A percentile compares a stretch with the other conserved stretches of the same genome.
Conservation (phyloP, 371 early-diverging fungal genomes). For the Gilbertella persicaria region DNA sequence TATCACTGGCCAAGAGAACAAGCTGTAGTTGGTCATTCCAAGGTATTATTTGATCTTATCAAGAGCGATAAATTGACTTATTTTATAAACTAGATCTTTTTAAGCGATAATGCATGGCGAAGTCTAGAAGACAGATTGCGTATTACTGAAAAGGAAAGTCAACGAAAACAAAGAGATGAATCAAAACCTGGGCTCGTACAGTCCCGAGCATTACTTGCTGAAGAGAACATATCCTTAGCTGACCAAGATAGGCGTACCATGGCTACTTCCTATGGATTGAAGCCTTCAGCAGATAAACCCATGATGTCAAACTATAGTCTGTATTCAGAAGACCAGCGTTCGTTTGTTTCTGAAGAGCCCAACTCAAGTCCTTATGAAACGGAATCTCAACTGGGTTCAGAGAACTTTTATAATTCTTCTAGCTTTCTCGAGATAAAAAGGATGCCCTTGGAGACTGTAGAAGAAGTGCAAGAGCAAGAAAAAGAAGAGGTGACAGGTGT, state of each 20-base stretch:
- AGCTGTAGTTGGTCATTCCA: slow-evolving; percentile 64
- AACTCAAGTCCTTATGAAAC: not conserved
- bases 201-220: not conserved
- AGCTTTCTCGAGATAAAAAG: not conserved
- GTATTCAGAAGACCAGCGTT: slow-evolving; percentile 60
- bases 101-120: slow-evolving; percentile 69
- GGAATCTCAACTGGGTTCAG: not conserved
- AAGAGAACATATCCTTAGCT: no score
- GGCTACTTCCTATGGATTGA: no score
- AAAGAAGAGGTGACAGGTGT: slow-evolving; percentile 29
- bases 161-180: slow-evolving; percentile 17
- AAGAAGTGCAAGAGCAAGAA: not conserved
- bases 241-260: no score
- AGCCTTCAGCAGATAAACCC: not conserved
- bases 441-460: not conserved
- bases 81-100: slow-evolving; percentile 48
- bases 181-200: not conserved
- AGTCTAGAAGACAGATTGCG: slow-evolving; percentile 64
- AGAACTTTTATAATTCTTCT: not conserved
- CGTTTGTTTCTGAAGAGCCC: slow-evolving; percentile 60
- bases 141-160: slow-evolving; percentile 26
- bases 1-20: slow-evolving; percentile 50
- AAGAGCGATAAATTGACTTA: not conserved
- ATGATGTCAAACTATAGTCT: not conserved
- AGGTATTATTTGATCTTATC: slow-evolving; percentile 18